Evolutionary conservation across 768 basidiomycete species (phyloP), one percentile per base, ranked within the genome.

Genomic region (Sarcomyxa edulis): DNA sequence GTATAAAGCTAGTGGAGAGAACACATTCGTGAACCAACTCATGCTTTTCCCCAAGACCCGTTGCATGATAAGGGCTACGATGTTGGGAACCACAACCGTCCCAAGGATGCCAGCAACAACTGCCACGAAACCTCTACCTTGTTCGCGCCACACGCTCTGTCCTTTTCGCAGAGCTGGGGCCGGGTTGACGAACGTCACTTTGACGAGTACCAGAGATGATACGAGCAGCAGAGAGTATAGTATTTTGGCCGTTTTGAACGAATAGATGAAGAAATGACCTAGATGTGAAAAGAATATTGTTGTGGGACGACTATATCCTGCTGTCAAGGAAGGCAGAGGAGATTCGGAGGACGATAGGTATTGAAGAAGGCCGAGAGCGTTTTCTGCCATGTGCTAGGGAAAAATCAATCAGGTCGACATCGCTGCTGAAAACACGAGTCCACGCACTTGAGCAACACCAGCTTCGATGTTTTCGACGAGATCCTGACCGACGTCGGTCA

Each of bases 381-480:
- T 96, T 43, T 90, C 85, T 15, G 74, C 92, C 81, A 97, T 93
- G 61, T 96, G 84, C 71, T 92, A 60, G 6, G 71, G 65, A 2
- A 72, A n/a, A 16, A 12, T 14, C 27, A 32, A 3, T n/a, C 27
- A 18, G 27, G 21, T 15, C 14, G 2, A 38, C 35, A 43, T 7
- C 54, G 30, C 38, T 14, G 7, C n/a, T n/a, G n/a, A n/a, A n/a
- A n/a, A n/a, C n/a, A n/a, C 35, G 3, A n/a, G 20, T 9, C 40
- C 16, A 24, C 45, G 24, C 37, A 64, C 65, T 50, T 74, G 84
- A 1, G 90, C 81, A 1, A 90, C 86, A 8, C 94, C 94, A 5
- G 76, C 62, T 52, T 92, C 71, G 37, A 95, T 90, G 52, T 93
- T 81, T 50, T 88, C 82, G 6, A 91, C 82, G 4, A 84, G 48